phyloP scores from a whole-genome alignment of 1,284 basidiomycete species.

The Pterula multifida region DNA sequence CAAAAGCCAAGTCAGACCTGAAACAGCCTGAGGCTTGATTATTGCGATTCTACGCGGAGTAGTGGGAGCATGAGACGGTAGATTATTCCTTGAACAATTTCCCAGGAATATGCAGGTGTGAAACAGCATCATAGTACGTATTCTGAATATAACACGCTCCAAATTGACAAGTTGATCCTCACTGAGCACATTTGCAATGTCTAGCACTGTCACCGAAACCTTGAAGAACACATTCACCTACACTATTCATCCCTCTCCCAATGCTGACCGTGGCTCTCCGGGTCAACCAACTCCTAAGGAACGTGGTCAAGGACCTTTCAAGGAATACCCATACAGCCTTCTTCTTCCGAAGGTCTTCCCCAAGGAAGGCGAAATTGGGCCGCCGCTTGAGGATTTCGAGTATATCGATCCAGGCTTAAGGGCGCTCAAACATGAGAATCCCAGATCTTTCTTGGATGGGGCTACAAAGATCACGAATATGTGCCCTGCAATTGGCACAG shows the following conservation, averaged over 20 bases:
- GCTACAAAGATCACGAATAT: constrained; percentile 20
- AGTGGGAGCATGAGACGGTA: no score
- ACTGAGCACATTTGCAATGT: constrained; percentile 1
- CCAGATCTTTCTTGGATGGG: constrained; percentile 21
- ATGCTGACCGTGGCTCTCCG: constrained; percentile 1
- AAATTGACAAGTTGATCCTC: background rate
- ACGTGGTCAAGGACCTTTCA: constrained; percentile 7
- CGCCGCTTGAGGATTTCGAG: constrained; percentile 18
- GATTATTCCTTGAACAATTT: background rate
- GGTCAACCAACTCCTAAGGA: constrained; percentile 7
- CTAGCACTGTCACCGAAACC: constrained; percentile 3
- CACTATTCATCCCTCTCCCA: constrained; percentile 4
- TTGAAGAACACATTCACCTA: background rate
- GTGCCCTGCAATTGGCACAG: constrained; percentile 32
- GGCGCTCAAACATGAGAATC: constrained; percentile 22
- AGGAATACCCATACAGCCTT: constrained; percentile 6
- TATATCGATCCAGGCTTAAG: constrained; percentile 29
- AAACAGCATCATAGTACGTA: background rate
- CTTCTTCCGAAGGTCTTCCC: constrained; percentile 8
- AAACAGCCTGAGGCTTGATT: no score
- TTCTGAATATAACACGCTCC: background rate
- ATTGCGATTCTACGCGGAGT: no score
- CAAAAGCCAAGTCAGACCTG: no score
- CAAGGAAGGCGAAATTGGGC: background rate
- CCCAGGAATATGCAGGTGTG: background rate